These are phyloP conservation scores for Eragrostis tef DNA, from an alignment of 202 grass and related monocot genomes.

Conservation along the genomic window DNA sequence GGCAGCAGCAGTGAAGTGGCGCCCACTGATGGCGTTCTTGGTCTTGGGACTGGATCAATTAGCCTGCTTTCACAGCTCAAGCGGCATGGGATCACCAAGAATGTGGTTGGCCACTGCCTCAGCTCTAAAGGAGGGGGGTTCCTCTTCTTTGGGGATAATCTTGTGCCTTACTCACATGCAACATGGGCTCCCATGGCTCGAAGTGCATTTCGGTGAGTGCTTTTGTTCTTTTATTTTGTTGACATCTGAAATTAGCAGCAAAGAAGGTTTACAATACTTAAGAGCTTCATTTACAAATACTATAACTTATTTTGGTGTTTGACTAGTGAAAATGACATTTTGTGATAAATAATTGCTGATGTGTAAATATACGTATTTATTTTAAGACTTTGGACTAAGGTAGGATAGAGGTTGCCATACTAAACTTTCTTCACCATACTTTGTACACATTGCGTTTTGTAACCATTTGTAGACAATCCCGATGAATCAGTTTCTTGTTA, in stretches of 20 bases:
- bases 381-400: background rate
- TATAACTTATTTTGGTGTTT: background rate
- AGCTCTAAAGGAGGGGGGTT: slow-evolving; percentile 75
- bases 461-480: slow-evolving; percentile 10
- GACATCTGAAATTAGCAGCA: background rate
- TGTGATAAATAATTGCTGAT: background rate
- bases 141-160: slow-evolving; percentile 91
- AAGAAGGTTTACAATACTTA: background rate
- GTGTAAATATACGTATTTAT: background rate
- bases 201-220: slow-evolving; percentile 54
- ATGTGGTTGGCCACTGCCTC: slow-evolving; percentile 93
- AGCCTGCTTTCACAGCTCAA: slow-evolving; percentile 89
- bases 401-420: background rate
- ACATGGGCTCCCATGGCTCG: slow-evolving; percentile 76
- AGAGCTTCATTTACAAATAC: background rate
- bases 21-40: slow-evolving; percentile 78
- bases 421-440: slow-evolving; percentile 21
- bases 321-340: background rate
- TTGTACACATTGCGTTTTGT: background rate
- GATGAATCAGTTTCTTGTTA: slow-evolving; percentile 16
- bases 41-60: slow-evolving; percentile 72
- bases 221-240: slow-evolving; percentile 17
- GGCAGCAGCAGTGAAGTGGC: slow-evolving; percentile 45
- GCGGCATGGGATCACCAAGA: slow-evolving; percentile 71
- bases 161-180: slow-evolving; percentile 67